Evolutionary conservation across 2,329 filamentous ascomycete genomes (phyloP).

Genomic region (Lasiodiplodia hormozganensis): DNA sequence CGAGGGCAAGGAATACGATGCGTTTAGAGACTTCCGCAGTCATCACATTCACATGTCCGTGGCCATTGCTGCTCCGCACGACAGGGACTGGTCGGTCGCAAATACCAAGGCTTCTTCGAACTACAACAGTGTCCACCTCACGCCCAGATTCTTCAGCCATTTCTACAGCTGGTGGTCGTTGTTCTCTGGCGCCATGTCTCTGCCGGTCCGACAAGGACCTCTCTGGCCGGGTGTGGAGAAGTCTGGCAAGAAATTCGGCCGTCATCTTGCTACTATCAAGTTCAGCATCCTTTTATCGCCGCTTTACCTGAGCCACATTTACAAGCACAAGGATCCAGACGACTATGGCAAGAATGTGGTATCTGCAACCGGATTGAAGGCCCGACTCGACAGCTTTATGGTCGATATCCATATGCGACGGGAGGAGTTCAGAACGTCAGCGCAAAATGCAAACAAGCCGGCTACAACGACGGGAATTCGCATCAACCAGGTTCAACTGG

Average conservation of each 20-base stretch:
- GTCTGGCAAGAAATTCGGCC: constrained; percentile 97
- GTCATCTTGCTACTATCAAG: constrained; percentile 97
- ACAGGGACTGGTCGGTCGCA: constrained; percentile 83
- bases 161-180: constrained; percentile 99
- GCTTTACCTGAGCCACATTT: constrained; percentile 93
- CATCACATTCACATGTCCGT: constrained; percentile 96
- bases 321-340: constrained; percentile 96
- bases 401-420: constrained; percentile 93
- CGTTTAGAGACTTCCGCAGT: constrained; percentile 95
- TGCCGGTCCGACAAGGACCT: constrained; percentile 89
- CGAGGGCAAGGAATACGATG: constrained; percentile 74
- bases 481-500: constrained; percentile 92
- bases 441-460: constrained; percentile 70
- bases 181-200: constrained; percentile 91
- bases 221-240: constrained; percentile 94
- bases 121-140: constrained; percentile 96
- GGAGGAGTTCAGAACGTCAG: constrained; percentile 86
- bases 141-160: constrained; percentile 95
- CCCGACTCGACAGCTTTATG: constrained; percentile 95
- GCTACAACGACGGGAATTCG: constrained; percentile 90
- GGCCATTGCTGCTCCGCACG: constrained; percentile 83
- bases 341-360: constrained; percentile 80
- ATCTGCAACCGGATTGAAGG: constrained; percentile 94
- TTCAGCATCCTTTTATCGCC: constrained; percentile 93
- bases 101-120: constrained; percentile 80